Evolutionary conservation across 345 rosid species (phyloP), one percentile per base, ranked within the genome.

Genomic region (Eucalyptus coolabah): DNA sequence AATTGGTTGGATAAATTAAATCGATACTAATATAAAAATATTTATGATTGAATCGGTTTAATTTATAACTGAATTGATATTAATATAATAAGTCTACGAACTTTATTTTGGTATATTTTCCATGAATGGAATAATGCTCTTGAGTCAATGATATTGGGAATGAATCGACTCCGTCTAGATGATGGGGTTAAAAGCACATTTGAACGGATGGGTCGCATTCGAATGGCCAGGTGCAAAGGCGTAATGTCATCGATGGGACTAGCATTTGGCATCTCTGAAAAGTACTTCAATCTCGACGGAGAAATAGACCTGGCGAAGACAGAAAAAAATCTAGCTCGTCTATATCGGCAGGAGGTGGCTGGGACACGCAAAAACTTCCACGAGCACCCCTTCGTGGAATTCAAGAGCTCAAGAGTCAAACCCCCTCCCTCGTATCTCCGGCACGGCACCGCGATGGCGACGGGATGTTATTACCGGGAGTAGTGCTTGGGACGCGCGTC

Each of bases 101-200:
- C 2, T 53, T 3, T 53, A 0, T 53, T 51, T 53, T 19, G 24
- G 24, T 53, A 53, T 53, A 53, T 53, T 53, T 53, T 19, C 24
- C 24, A 19, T 8, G 59, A 53, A 53, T n/a, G 19, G 5, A n/a
- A 7, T 4, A n/a, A 30, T n/a, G 37, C 77, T 2, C 37, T 14
- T 0, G 19, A 63, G 6, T 11, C 7, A 12, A 5, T 24, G 65
- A 59, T 11, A 59, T 0, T 1, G 6, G 1, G n/a, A 7, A 30
- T 65, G 37, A 10, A 65, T 15, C 19, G 9, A 65, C 18, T 13
- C 11, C 19, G 12, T 15, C 40, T n/a, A 65, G 19, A 65, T 16
- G 9, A 65, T 8, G 21, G 40, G 19, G 77, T 15, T n/a, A 4
- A 65, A 65, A n/a, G 34, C 1, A 63, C 34, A 37, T 10, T 37